Evolutionary conservation across 495 filamentous ascomycete species (phyloP), one percentile per base, ranked within the genome.

Genomic region (Xylaria curta): DNA sequence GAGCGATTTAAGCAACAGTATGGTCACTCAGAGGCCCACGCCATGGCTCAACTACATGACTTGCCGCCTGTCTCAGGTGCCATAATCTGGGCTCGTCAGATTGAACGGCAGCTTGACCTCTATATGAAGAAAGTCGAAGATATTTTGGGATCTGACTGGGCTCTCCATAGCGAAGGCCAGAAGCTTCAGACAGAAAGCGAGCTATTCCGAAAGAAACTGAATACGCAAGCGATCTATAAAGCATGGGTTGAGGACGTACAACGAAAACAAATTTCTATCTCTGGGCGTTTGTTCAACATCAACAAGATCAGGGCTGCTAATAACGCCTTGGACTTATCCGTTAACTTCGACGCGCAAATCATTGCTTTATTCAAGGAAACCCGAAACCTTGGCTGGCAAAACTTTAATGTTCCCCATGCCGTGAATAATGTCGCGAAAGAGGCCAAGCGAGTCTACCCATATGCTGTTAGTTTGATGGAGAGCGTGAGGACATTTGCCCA

Each of bases 121-220:
- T 98, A 98, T 81, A 97, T 99, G 96, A 94, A 94, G 75, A 97
- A 96, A 79, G 94, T 99, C 64, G 96, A 97, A 77, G 92, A 96
- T 76, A 95, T 99, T 44, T 87, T 99, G 38, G 96, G 96, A 58
- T 88, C 92, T 54, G 94, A 97, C 73, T 99, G 96, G 96, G 90
- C 91, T 40, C 83, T 98, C 66, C 97, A 98, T 78, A 86, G 94
- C 24, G 96, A 99, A 78, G 97, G 96, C 4, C 94, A 98, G 79
- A 97, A 97, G 80, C 85, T 99, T 21, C 92, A 95, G 75, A 88
- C 87, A 49, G 94, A 98, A 81, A 92, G 95, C 73, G 91, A 90
- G 66, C 83, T 97, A 75, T 98, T 99, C 84, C 90, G 93, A 68
- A 95, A 97, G 84, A 98, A 98, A 83, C 88, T 99, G 40, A 94